Conservation (phyloP, 164 flowering plant genomes). For the Kingdonia uniflora region DNA sequence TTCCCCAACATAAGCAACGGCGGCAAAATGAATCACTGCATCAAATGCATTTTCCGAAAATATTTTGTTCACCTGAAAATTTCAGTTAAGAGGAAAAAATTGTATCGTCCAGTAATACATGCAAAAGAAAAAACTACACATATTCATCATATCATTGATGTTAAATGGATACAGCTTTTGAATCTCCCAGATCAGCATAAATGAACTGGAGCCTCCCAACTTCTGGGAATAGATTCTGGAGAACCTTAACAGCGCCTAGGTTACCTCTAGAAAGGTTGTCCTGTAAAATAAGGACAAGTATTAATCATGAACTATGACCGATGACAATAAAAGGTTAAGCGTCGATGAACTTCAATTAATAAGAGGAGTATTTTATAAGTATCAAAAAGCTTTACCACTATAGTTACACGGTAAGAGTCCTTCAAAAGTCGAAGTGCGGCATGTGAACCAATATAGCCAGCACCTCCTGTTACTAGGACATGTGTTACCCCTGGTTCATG, state of each 20-base stretch:
- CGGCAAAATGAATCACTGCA: constrained; percentile 99
- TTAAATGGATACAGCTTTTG: constrained; percentile 63
- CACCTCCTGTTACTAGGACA: constrained; percentile 96
- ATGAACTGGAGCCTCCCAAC: constrained; percentile 91
- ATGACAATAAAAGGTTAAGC: not conserved
- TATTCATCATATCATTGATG: not conserved
- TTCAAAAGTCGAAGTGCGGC: constrained; percentile 77
- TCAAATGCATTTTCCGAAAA: constrained; percentile 91
- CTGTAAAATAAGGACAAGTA: constrained; percentile 22
- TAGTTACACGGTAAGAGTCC: constrained; percentile 75
- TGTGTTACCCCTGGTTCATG: constrained; percentile 76
- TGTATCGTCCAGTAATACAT: too few species aligned
- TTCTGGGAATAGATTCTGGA: constrained; percentile 71
- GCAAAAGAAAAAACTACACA: not conserved
- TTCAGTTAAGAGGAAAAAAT: constrained; percentile 31
- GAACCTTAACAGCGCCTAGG: constrained; percentile 68
- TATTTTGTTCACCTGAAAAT: constrained; percentile 61
- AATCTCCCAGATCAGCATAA: constrained; percentile 93
- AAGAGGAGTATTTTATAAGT: not conserved
- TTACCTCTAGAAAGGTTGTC: constrained; percentile 96
- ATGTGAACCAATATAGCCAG: constrained; percentile 97
- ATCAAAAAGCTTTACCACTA: constrained; percentile 50
- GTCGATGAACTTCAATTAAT: not conserved
- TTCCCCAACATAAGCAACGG: constrained; percentile 98
- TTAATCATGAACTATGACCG: not conserved